Conservation (phyloP, 1,284 basidiomycete genomes). For the Trichosporon faecale region DNA sequence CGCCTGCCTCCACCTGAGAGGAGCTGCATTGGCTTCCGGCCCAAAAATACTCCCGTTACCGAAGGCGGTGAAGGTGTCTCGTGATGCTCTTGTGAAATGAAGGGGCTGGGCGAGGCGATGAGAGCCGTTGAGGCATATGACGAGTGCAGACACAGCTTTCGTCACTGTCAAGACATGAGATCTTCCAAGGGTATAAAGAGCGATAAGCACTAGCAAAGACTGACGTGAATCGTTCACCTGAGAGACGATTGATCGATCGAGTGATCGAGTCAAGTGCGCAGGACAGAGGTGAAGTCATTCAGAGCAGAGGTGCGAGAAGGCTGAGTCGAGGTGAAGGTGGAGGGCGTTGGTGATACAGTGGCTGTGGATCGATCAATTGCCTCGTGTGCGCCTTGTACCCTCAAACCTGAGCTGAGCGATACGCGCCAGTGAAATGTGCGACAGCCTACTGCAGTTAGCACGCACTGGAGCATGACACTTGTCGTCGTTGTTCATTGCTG, state of each 20-base stretch:
- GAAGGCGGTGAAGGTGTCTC: too few species aligned
- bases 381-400: neutral
- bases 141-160: too few species aligned
- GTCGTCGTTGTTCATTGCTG: neutral
- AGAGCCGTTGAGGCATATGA: too few species aligned
- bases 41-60: too few species aligned
- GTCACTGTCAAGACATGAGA: too few species aligned
- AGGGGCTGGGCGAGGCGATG: too few species aligned
- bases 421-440: neutral
- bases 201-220: too few species aligned
- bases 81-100: too few species aligned
- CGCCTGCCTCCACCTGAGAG: too few species aligned
- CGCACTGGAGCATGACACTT: neutral
- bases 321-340: neutral
- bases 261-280: neutral
- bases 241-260: neutral
- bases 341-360: neutral
- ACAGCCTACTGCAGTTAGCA: neutral
- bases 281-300: neutral
- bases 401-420: neutral
- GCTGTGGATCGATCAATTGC: neutral
- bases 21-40: too few species aligned
- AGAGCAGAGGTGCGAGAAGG: neutral
- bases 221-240: too few species aligned
- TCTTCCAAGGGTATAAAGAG: too few species aligned